Percentiles rank a stretch among this genome's conserved stretches.
These are phyloP conservation scores for Colletotrichum higginsianum DNA, from an alignment of 2,329 filamentous ascomycete genomes.

Conservation along the genomic window DNA sequence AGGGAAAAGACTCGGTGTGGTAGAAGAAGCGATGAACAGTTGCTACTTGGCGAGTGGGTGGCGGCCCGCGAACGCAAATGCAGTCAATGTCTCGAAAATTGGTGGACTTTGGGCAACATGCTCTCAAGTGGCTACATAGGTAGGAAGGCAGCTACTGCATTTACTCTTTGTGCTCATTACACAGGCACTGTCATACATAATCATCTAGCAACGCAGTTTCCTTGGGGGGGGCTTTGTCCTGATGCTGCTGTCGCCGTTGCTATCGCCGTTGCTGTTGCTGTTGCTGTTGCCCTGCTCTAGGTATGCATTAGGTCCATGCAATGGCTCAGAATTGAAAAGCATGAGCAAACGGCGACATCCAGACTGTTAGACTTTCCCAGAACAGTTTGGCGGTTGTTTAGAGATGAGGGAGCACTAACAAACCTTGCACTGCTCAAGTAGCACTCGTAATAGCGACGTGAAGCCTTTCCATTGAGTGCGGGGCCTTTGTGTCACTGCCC, in stretches of 20 bases:
- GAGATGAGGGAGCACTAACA: background rate
- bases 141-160: background rate
- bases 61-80: background rate
- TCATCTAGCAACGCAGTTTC: too few species aligned
- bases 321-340: background rate
- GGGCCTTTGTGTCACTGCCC: conserved; percentile 33
- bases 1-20: background rate
- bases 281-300: too few species aligned
- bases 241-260: too few species aligned
- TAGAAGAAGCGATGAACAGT: background rate
- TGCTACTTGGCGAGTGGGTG: background rate
- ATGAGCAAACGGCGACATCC: background rate
- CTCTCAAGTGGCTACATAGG: background rate
- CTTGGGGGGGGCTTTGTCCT: too few species aligned
- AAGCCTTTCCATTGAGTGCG: background rate
- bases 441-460: background rate
- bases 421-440: too few species aligned
- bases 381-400: background rate
- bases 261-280: too few species aligned
- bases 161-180: too few species aligned
- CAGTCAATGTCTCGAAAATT: background rate
- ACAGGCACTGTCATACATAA: too few species aligned
- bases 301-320: too few species aligned
- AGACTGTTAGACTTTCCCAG: conserved; percentile 33
- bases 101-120: too few species aligned